Evolutionary conservation across 495 filamentous ascomycete genomes (phyloP).

Genomic region (Beverwykella pulmonaria): DNA sequence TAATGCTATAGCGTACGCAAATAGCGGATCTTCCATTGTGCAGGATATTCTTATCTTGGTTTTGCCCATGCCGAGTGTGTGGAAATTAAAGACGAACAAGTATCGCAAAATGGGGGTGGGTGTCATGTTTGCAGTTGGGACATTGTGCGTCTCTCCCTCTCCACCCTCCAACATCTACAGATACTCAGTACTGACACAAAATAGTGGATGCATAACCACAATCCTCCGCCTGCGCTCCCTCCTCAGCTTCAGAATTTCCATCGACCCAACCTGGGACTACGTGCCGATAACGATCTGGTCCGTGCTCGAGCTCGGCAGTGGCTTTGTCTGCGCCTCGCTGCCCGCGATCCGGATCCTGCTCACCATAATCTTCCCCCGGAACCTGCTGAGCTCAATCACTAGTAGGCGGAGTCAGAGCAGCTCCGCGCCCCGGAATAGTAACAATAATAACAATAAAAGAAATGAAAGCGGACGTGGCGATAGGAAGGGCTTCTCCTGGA

Average conservation of each 20-base stretch:
- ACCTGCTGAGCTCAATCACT: background rate
- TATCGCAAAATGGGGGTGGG: slow-evolving; percentile 17
- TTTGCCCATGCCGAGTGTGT: slow-evolving; percentile 6
- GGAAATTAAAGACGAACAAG: slow-evolving; percentile 15
- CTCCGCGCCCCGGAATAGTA: background rate
- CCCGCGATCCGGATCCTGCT: slow-evolving; percentile 17
- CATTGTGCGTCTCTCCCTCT: slow-evolving; percentile 8
- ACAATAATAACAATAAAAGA: background rate
- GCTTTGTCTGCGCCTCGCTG: slow-evolving; percentile 19
- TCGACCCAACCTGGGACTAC: slow-evolving; percentile 28
- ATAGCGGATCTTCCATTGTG: slow-evolving; percentile 7
- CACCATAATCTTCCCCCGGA: background rate
- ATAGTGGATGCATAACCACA: slow-evolving; percentile 20
- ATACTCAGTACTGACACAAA: background rate
- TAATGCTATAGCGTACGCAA: slow-evolving; percentile 15
- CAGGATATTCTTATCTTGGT: slow-evolving; percentile 18
- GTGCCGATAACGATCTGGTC: slow-evolving; percentile 22
- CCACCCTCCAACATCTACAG: background rate
- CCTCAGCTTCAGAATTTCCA: slow-evolving; percentile 16
- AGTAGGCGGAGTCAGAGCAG: background rate
- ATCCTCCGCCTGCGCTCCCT: slow-evolving; percentile 17
- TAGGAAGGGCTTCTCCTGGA: background rate
- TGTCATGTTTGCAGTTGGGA: slow-evolving; percentile 23
- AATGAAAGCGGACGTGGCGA: background rate
- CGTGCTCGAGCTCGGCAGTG: slow-evolving; percentile 14